Evolutionary conservation across 805 yeast genomes (phyloP).

Genomic region (Cyberlindnera japonica): DNA sequence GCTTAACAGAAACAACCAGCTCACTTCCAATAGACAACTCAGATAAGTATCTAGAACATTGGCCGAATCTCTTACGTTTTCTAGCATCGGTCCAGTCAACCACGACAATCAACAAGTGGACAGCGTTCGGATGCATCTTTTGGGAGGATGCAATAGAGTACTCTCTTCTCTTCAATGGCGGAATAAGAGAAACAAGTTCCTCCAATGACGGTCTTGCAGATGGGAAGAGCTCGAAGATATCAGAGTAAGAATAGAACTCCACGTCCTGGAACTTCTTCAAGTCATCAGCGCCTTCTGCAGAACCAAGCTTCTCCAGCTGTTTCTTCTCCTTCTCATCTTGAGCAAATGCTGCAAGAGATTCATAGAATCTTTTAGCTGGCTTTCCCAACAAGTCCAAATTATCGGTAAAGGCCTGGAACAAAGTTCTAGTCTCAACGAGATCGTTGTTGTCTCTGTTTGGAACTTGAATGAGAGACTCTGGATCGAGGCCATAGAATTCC

Average conservation of each 20-base stretch:
- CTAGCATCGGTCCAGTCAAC: slow-evolving; percentile 90
- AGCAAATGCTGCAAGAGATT: slow-evolving; percentile 71
- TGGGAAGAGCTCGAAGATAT: slow-evolving; percentile 71
- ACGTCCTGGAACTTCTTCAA: slow-evolving; percentile 83
- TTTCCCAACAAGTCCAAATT: slow-evolving; percentile 88
- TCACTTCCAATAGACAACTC: slow-evolving; percentile 78
- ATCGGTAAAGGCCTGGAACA: slow-evolving; percentile 75
- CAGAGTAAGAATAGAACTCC: slow-evolving; percentile 76
- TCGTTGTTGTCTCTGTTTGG: slow-evolving; percentile 62
- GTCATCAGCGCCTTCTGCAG: slow-evolving; percentile 79
- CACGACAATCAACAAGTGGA: slow-evolving; percentile 88
- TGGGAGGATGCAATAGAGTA: slow-evolving; percentile 97
- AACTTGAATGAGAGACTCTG: slow-evolving; percentile 63
- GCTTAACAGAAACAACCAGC: slow-evolving; percentile 90
- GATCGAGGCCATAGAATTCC: slow-evolving; percentile 64
- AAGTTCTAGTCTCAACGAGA: slow-evolving; percentile 68
- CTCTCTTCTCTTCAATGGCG: slow-evolving; percentile 94
- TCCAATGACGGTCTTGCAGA: slow-evolving; percentile 75
- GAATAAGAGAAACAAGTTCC: slow-evolving; percentile 67
- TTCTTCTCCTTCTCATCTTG: slow-evolving; percentile 63
- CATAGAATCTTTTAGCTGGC: slow-evolving; percentile 94
- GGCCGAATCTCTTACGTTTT: slow-evolving; percentile 88
- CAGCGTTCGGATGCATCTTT: slow-evolving; percentile 84
- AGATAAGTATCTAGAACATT: slow-evolving; percentile 86
- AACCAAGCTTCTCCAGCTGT: slow-evolving; percentile 56